Evolutionary conservation across 163 green algal species (phyloP), one percentile per base, ranked within the genome.

Genomic region (Scenedesmus sp.): DNA sequence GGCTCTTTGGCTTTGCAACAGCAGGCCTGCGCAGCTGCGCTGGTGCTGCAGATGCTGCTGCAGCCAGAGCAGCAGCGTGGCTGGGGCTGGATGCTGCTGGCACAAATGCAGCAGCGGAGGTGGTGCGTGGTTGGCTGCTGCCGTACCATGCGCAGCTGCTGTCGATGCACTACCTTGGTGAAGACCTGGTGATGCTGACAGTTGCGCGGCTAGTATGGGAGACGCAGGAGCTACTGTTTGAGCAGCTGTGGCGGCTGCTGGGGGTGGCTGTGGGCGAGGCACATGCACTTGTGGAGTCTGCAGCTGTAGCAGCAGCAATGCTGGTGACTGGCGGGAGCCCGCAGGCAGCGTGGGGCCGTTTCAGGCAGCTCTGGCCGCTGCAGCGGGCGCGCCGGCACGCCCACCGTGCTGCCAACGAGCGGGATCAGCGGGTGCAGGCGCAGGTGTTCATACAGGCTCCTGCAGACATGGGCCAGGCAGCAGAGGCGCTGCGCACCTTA

Each of bases 371-470:
- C 1, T 86, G 77, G 86, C 86, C 73, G 55, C 70, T 90, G 81
- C 74, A 88, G 88, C 88, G 67, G 79, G 60, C 56, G 26, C 60
- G 88, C 0, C 59, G 16, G 87, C 74, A 76, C 3, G 9, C 46
- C 54, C 18, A 55, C 46, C 34, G 20, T 8, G 26, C 12, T 18
- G 46, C 46, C 7, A 9, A 4, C 77, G 34, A 4, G 0, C 34
- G 77, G 52, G 20, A 86, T 2, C 52, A 90, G 67, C 46, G 86
- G 8, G 67, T 84, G 23, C 86, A 90, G 56, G 70, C 86, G 1
- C 86, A 90, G 54, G 70, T 90, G 15, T 59, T 90, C 55, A 82
- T 90, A 12, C 86, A 90, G 10, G 74, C 74, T 13, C 54, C 70
- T 2, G 70, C 66, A 9, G 86, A 90, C 54, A 56, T 90, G 55